phyloP scores from a whole-genome alignment of 306 rosid species.

The Dicorynia guianensis region DNA sequence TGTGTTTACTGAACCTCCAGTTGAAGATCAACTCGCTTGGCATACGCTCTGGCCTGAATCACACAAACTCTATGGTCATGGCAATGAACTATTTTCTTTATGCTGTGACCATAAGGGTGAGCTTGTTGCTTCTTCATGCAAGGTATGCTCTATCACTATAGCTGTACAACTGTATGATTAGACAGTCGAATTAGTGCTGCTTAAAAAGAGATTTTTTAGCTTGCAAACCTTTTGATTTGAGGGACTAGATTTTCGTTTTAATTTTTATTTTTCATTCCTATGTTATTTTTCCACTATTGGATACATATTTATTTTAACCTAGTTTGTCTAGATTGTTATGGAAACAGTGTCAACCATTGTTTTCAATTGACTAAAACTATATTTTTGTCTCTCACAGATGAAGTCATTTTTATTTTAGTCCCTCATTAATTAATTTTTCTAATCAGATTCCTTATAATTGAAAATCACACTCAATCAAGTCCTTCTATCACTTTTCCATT shows the following conservation, averaged over 20 bases:
- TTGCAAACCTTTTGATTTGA: slow-evolving; percentile 9
- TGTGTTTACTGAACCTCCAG: slow-evolving; percentile 85
- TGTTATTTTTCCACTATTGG: neutral
- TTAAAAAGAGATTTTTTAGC: neutral
- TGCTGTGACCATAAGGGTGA: slow-evolving; percentile 88
- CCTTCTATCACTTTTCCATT: no score
- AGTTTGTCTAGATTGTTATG: slow-evolving; percentile 22
- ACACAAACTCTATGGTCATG: slow-evolving; percentile 97
- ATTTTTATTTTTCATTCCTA: slow-evolving; percentile 23
- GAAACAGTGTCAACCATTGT: neutral
- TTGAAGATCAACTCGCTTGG: slow-evolving; percentile 98
- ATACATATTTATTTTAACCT: slow-evolving; percentile 13
- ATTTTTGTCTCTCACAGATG: no score
- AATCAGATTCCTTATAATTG: no score
- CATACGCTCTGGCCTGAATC: slow-evolving; percentile 99
- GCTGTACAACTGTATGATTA: slow-evolving; percentile 21
- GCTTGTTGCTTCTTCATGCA: slow-evolving; percentile 95
- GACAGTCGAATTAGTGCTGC: slow-evolving; percentile 13
- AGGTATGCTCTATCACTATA: slow-evolving; percentile 61
- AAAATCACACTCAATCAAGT: no score
- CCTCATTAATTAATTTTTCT: no score
- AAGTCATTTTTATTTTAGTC: no score
- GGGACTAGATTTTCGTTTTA: neutral
- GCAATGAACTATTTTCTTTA: slow-evolving; percentile 87
- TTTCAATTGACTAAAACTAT: no score